phyloP scores from a whole-genome alignment of 176 grass and related monocot genomes.

The Carex myosuroides region DNA sequence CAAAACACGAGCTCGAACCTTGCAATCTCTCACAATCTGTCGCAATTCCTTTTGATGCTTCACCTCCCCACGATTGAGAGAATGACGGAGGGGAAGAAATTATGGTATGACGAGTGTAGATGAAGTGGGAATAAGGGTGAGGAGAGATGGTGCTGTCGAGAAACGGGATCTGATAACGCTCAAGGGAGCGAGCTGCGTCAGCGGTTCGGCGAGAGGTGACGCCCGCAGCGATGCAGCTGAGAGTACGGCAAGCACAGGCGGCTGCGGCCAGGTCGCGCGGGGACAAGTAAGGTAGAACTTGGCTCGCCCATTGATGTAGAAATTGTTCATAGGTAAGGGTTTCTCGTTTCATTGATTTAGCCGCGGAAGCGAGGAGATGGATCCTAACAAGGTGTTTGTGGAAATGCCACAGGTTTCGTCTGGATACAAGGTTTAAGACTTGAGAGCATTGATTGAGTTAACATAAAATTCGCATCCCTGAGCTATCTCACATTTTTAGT shows the following conservation, averaged over 20 bases:
- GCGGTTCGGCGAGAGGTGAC: constrained; percentile 43
- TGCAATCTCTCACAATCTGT: background rate
- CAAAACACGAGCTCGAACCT: background rate
- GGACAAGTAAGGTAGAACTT: constrained; percentile 60
- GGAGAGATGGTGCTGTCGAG: constrained; percentile 26
- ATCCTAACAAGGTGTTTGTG: background rate
- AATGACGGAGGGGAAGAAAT: background rate
- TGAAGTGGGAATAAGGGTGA: constrained; percentile 61
- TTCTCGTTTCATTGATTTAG: constrained; percentile 30
- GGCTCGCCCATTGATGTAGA: constrained; percentile 29
- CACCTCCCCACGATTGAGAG: too few relatives aligned
- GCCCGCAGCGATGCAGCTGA: constrained; percentile 17
- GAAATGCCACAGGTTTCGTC: background rate
- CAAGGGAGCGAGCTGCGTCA: constrained; percentile 52
- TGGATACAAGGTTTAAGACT: background rate
- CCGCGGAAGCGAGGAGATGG: background rate
- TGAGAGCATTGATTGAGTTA: too few relatives aligned
- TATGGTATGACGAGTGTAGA: constrained; percentile 49
- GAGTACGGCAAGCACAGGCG: constrained; percentile 36
- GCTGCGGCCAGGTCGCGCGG: constrained; percentile 37
- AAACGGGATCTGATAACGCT: constrained; percentile 57
- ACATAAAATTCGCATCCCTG: too few relatives aligned
- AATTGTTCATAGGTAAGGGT: background rate
- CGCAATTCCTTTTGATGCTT: too few relatives aligned
- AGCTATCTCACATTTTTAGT: too few relatives aligned